A percentile compares a stretch with the other conserved stretches of the same genome.
Evolutionary conservation across 169 alveolate species (phyloP).

Genomic region (Cryptosporidium canis): DNA sequence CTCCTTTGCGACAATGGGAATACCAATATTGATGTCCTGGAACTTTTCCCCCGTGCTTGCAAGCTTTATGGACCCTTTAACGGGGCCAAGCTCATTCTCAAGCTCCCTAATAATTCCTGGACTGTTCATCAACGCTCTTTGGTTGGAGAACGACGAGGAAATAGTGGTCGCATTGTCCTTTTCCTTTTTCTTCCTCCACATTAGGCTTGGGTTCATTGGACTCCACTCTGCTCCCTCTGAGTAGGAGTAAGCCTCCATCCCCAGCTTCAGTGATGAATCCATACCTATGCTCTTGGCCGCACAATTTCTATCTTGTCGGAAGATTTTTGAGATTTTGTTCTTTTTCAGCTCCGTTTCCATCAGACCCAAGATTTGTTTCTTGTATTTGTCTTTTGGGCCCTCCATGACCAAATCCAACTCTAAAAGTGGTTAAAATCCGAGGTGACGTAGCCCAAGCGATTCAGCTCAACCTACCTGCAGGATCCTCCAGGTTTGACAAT

Average conservation of each 20-base stretch:
- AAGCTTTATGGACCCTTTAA: conserved; percentile 33
- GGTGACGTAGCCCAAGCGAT: background rate
- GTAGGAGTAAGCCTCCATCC: conserved; percentile 21
- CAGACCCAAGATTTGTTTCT: conserved; percentile 20
- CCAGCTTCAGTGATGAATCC: conserved; percentile 17
- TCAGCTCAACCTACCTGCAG: conserved; percentile 48
- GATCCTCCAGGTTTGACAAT: conserved; percentile 26
- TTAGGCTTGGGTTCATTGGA: conserved; percentile 52
- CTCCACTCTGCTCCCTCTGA: conserved; percentile 65
- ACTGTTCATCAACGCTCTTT: conserved; percentile 46
- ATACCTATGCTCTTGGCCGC: conserved; percentile 15
- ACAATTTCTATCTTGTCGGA: background rate
- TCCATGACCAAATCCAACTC: conserved; percentile 29
- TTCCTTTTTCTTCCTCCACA: conserved; percentile 34
- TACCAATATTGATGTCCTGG: conserved; percentile 38
- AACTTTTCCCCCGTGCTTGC: conserved; percentile 56
- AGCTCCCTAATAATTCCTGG: conserved; percentile 56
- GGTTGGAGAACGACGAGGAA: conserved; percentile 32
- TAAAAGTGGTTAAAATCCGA: background rate
- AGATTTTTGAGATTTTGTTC: background rate
- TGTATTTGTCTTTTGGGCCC: conserved; percentile 26
- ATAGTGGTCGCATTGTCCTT: conserved; percentile 32
- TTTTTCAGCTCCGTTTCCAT: background rate
- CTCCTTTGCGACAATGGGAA: background rate
- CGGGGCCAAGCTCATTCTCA: conserved; percentile 41